Conservation (phyloP, 2,329 filamentous ascomycete species). For the Cadophora luteo-olivacea region DNA sequence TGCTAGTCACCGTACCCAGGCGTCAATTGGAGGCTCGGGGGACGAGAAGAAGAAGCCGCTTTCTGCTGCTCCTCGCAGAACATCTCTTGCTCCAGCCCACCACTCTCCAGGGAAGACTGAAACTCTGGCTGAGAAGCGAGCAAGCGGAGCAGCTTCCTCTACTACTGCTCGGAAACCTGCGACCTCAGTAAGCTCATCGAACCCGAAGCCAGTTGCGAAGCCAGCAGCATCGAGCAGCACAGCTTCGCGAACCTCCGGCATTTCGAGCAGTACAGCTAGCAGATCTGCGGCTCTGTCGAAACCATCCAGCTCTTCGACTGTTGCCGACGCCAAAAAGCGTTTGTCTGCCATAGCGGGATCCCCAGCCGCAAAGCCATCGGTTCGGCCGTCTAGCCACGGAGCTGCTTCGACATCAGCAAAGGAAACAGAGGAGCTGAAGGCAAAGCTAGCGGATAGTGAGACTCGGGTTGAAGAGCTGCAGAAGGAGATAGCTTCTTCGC, state of each 20-base stretch:
- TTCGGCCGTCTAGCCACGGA: slow-evolving; percentile 43
- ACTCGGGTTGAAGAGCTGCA: slow-evolving; percentile 63
- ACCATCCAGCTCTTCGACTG: slow-evolving; percentile 46
- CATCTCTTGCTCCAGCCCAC: slow-evolving; percentile 41
- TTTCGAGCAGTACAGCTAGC: slow-evolving; percentile 46
- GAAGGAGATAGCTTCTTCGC: slow-evolving; percentile 59
- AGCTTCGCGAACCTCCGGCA: slow-evolving; percentile 41
- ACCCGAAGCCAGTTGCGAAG: slow-evolving; percentile 46
- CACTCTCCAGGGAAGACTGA: slow-evolving; percentile 39
- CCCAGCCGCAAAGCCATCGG: slow-evolving; percentile 48
- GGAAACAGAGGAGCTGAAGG: slow-evolving; percentile 65
- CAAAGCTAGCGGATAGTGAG: slow-evolving; percentile 64
- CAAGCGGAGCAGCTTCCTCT: slow-evolving; percentile 31
- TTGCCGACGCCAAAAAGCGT: slow-evolving; percentile 62
- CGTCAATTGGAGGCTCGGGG: slow-evolving; percentile 42
- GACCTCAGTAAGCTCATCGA: slow-evolving; percentile 40
- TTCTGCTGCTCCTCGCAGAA: slow-evolving; percentile 38
- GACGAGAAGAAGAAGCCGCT: slow-evolving; percentile 45
- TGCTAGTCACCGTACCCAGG: slow-evolving; percentile 38
- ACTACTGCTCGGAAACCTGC: slow-evolving; percentile 45
- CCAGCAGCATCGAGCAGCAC: slow-evolving; percentile 49
- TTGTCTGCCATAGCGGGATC: slow-evolving; percentile 57
- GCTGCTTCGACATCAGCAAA: slow-evolving; percentile 49
- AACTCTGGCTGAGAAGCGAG: slow-evolving; percentile 41
- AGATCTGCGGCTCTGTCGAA: slow-evolving; percentile 44